Evolutionary conservation across 176 grass and related monocot genomes (phyloP).

Genomic region (Avena eriantha): DNA sequence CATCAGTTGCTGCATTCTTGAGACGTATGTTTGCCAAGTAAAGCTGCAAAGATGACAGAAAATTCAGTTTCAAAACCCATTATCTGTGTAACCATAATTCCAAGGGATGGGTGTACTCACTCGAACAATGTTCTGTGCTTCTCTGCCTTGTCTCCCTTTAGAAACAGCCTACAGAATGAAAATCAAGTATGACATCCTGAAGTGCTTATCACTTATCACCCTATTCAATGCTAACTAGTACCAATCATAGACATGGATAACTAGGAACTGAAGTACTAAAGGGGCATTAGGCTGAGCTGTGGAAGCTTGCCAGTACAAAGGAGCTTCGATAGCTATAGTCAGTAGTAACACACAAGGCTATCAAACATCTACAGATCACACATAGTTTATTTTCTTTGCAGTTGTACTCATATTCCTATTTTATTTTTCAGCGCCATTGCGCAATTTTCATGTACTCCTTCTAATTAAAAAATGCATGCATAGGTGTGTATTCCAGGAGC

Average conservation of each 20-base stretch:
- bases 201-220: not conserved
- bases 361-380: not conserved
- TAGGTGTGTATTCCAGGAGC: not conserved
- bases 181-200: conserved; percentile 17
- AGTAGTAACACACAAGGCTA: not conserved
- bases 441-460: not conserved
- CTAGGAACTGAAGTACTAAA: not conserved
- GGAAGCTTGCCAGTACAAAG: not conserved
- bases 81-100: conserved; percentile 1
- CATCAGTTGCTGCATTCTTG: conserved; percentile 74
- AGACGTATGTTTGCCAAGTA: conserved; percentile 87
- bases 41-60: conserved; percentile 52
- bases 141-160: conserved; percentile 76
- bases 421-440: not conserved
- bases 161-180: conserved; percentile 65
- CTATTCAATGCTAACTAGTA: not conserved
- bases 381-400: not conserved
- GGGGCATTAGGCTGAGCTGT: not conserved
- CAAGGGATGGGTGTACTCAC: conserved; percentile 52
- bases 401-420: not conserved
- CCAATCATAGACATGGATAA: not conserved
- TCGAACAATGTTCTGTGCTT: conserved; percentile 71
- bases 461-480: not conserved
- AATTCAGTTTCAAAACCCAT: conserved; percentile 28
- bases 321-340: not conserved